Evolutionary conservation across 768 basidiomycete species (phyloP).

Genomic region (Phanerodontia chrysosporium): DNA sequence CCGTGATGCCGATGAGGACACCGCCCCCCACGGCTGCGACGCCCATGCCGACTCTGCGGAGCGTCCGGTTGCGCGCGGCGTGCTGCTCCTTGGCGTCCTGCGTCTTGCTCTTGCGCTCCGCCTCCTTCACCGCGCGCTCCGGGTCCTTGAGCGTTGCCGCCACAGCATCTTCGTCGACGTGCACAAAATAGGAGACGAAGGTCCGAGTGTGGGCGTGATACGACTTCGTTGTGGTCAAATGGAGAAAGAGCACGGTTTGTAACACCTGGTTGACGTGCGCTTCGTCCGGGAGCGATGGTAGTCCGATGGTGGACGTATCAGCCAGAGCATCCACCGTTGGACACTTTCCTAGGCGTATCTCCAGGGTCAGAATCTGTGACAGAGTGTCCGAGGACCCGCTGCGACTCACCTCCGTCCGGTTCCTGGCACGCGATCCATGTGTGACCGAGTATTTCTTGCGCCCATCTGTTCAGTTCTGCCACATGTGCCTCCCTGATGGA

Average conservation of each 20-base stretch:
- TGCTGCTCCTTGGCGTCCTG: slow-evolving; percentile 37
- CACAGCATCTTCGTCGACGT: slow-evolving; percentile 41
- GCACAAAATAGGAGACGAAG: slow-evolving; percentile 37
- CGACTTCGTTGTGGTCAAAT: slow-evolving; percentile 42
- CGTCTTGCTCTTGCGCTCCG: slow-evolving; percentile 33
- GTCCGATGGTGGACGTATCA: slow-evolving; percentile 42
- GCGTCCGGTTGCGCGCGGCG: slow-evolving; percentile 35
- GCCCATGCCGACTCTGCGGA: slow-evolving; percentile 46
- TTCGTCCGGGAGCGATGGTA: slow-evolving; percentile 35
- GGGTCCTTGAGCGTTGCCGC: slow-evolving; percentile 47
- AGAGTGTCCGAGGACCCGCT: background rate
- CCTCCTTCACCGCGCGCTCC: slow-evolving; percentile 39
- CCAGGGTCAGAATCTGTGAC: background rate
- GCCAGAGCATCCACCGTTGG: slow-evolving; percentile 38
- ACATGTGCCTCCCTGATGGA: slow-evolving; percentile 27
- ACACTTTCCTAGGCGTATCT: slow-evolving; percentile 39
- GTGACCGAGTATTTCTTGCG: slow-evolving; percentile 37
- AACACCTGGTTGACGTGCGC: slow-evolving; percentile 39
- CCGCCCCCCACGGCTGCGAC: slow-evolving; percentile 52
- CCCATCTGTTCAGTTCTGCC: slow-evolving; percentile 40
- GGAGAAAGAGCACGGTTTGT: slow-evolving; percentile 47
- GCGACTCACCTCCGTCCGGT: slow-evolving; percentile 32
- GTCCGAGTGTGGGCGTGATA: slow-evolving; percentile 49
- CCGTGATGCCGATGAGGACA: slow-evolving; percentile 52
- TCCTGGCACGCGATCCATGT: slow-evolving; percentile 43